A percentile compares a stretch with the other conserved stretches of the same genome.
Conservation (phyloP, 1,139 yeast species). For the Geotrichum bryndzae region DNA sequence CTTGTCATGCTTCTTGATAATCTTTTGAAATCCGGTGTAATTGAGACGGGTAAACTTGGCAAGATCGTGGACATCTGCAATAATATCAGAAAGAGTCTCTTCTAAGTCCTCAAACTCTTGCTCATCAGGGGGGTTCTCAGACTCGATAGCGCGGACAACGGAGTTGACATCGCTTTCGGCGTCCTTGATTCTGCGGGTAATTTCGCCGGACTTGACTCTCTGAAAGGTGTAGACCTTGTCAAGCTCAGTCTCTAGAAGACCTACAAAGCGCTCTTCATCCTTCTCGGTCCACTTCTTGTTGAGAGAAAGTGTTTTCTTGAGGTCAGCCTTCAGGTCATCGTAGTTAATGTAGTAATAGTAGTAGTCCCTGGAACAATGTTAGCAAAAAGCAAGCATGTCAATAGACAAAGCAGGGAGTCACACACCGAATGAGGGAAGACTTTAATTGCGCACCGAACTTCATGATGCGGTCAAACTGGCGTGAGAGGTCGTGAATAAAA, state of each 20-base stretch:
- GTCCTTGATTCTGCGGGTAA: constrained; percentile 73
- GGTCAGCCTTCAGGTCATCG: constrained; percentile 77
- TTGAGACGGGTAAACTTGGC: constrained; percentile 89
- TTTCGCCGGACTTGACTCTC: constrained; percentile 78
- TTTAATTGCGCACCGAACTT: constrained; percentile 42
- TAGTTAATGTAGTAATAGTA: constrained; percentile 84
- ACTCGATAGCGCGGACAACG: constrained; percentile 49
- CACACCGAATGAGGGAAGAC: constrained; percentile 33
- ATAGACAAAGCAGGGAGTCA: neutral
- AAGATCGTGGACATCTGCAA: constrained; percentile 95
- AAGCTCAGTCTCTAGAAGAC: constrained; percentile 67
- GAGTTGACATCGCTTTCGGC: constrained; percentile 62
- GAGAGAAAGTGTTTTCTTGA: constrained; percentile 55
- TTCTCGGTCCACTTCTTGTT: constrained; percentile 65
- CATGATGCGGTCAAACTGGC: constrained; percentile 25
- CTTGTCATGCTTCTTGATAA: constrained; percentile 93
- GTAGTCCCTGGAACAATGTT: constrained; percentile 46
- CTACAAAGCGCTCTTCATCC: constrained; percentile 74
- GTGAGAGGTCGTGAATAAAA: neutral
- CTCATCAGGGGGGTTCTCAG: constrained; percentile 41
- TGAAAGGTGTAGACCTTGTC: constrained; percentile 90
- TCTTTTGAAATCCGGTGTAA: constrained; percentile 94
- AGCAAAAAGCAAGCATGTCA: neutral
- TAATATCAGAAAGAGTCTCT: constrained; percentile 84
- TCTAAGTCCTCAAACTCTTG: constrained; percentile 88